Evolutionary conservation across 2,329 filamentous ascomycete genomes (phyloP), one percentile per base, ranked within the genome.

Genomic region (Pyricularia sp.): DNA sequence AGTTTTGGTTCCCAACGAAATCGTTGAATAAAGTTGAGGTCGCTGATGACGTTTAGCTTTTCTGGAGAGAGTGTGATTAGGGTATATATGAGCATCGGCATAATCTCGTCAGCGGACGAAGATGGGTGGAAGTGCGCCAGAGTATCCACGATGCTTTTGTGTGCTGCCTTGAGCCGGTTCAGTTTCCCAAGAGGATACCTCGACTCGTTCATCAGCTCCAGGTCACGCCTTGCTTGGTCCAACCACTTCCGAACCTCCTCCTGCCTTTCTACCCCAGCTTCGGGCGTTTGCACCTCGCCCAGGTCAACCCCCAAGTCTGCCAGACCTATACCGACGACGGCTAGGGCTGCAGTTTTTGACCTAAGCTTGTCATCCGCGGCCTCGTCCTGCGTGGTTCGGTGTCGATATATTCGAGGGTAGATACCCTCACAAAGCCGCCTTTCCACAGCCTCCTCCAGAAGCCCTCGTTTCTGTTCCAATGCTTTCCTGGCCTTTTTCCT

Each of bases 41-140:
- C 96, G 78, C 93, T 97, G 72, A 96, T 91, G 65, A 93, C 88
- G 74, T 93, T 90, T 62, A 97, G 87, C 40, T 88, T 85, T 74
- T 94, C 90, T 0, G 93, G 89, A 0, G 91, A 88, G 60, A 93
- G 88, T 2, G 92, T 97, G 73, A 99, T 96, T 66, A 99, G 83
- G 0, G 92, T 91, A 77, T 96, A 99, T 67, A 99, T 99, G 68
- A 99, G 82, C 75, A 96, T 96, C 0, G 94, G 94, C 74, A 99
- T 87, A 65, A 99, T 96, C 76, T 97, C 94, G 73, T 99, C 94
- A 2, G 94, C 94, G 0, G 94, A 97, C 0, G 94, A 96, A 0
- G 93, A 87, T 22, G 84, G 85, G 67, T 87, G 85, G 66, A 88
- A 87, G 69, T 85, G 81, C 4, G 84, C 82, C 62, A 88, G 75